Percentiles rank a stretch among this genome's conserved stretches.
Evolutionary conservation across 371 early-diverging fungal genomes (phyloP).

Genomic region (Zychaea mexicana): DNA sequence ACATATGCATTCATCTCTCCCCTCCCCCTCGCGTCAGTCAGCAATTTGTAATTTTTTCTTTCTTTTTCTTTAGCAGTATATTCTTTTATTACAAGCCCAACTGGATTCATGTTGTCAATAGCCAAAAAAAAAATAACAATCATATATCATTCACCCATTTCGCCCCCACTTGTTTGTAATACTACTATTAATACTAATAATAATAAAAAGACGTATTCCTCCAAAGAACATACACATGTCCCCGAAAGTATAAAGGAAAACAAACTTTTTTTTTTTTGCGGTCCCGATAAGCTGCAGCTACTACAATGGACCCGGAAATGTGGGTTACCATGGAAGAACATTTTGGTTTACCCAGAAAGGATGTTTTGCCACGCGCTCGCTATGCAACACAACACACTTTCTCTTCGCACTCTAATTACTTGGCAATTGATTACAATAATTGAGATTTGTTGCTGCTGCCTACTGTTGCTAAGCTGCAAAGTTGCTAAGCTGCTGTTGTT

Average conservation of each 20-base stretch:
- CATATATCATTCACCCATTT: background rate
- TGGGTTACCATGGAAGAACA: conserved; percentile 1
- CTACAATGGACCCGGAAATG: conserved; percentile 1
- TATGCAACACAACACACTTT: background rate
- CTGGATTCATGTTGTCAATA: conserved; percentile 5
- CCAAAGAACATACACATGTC: background rate
- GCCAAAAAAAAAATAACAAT: background rate
- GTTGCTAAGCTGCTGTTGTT: too few relatives aligned
- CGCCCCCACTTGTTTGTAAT: background rate
- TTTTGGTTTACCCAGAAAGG: background rate
- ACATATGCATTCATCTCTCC: background rate
- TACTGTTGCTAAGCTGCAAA: too few relatives aligned
- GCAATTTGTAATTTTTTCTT: background rate
- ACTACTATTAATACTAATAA: background rate
- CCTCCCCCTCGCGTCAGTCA: background rate
- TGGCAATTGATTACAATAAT: background rate
- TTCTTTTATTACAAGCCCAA: background rate
- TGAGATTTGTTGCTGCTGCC: background rate
- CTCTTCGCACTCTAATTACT: background rate
- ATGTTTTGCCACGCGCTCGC: background rate
- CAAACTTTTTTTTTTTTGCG: background rate
- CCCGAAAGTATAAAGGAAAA: background rate
- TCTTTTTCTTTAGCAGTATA: background rate
- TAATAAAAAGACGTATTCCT: background rate
- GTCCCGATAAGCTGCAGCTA: conserved; percentile 1